These are phyloP conservation scores for Epichloe festucae DNA, from an alignment of 2,329 filamentous ascomycete genomes.

Conservation along the genomic window DNA sequence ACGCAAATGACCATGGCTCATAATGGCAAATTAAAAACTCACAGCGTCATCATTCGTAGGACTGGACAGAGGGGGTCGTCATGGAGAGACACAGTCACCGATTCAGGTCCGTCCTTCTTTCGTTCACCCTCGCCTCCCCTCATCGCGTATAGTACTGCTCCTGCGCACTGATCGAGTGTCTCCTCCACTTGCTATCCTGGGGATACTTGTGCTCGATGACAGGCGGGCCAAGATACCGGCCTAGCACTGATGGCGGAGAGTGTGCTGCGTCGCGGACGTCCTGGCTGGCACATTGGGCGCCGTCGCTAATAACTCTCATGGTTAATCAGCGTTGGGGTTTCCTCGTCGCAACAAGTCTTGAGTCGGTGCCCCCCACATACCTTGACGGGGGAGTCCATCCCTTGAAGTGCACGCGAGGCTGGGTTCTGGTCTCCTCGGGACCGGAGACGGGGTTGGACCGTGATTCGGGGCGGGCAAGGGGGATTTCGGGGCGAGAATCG, in stretches of 20 bases:
- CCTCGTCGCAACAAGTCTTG: neutral
- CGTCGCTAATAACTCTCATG: neutral
- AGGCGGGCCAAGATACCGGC: slow-evolving; percentile 14
- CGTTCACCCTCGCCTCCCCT: neutral
- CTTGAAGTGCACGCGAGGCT: slow-evolving; percentile 1
- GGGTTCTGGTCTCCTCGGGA: neutral
- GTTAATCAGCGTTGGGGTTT: neutral
- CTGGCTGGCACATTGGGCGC: neutral
- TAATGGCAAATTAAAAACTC: neutral
- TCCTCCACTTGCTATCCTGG: slow-evolving; percentile 15
- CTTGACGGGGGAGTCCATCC: neutral
- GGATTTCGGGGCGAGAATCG: slow-evolving; percentile 2
- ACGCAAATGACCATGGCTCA: no score
- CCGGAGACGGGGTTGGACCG: slow-evolving; percentile 1
- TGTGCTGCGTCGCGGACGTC: slow-evolving; percentile 13
- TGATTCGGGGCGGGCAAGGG: slow-evolving; percentile 2
- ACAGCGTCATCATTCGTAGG: neutral
- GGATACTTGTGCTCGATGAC: slow-evolving; percentile 19
- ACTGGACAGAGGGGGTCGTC: neutral
- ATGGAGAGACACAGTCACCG: neutral
- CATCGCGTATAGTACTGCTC: slow-evolving; percentile 15
- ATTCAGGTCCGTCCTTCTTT: neutral
- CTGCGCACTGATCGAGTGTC: slow-evolving; percentile 18
- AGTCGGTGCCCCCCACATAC: neutral
- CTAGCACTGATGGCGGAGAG: slow-evolving; percentile 14